These are phyloP conservation scores for Mycena filopes DNA, from an alignment of 768 basidiomycete genomes.

Conservation along the genomic window DNA sequence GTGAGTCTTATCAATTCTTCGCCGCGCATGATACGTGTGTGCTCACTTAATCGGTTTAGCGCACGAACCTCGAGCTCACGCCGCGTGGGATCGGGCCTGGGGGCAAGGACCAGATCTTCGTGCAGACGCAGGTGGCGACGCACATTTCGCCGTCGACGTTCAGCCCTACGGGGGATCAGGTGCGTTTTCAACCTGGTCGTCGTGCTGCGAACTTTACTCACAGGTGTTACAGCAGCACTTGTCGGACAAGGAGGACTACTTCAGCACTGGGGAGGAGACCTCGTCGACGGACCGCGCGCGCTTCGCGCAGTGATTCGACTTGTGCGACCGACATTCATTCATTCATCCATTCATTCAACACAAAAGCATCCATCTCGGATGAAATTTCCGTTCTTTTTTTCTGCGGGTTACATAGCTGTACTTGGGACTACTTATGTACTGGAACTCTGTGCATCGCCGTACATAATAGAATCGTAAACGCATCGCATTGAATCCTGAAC, in stretches of 20 bases:
- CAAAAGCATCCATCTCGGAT: too few relatives aligned
- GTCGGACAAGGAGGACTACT: constrained; percentile 2
- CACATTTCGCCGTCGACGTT: constrained; percentile 13
- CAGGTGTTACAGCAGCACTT: background rate
- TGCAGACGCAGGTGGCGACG: constrained; percentile 20
- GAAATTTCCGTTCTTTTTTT: background rate
- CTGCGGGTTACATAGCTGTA: background rate
- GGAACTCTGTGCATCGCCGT: too few relatives aligned
- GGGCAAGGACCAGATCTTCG: constrained; percentile 21
- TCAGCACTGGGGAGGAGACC: background rate
- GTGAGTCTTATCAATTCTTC: background rate
- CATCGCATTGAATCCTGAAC: too few relatives aligned
- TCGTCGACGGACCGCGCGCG: background rate
- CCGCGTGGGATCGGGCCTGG: background rate
- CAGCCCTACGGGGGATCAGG: constrained; percentile 4
- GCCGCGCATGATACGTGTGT: too few relatives aligned
- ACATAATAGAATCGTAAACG: too few relatives aligned
- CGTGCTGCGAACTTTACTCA: background rate
- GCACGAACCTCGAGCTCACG: constrained; percentile 16
- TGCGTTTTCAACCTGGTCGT: background rate
- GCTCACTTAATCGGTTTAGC: too few relatives aligned
- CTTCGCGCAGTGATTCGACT: background rate
- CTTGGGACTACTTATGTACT: too few relatives aligned
- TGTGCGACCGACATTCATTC: too few relatives aligned
- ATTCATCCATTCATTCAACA: too few relatives aligned